Conservation (phyloP, 805 yeast species). For the Candida silvatica region DNA sequence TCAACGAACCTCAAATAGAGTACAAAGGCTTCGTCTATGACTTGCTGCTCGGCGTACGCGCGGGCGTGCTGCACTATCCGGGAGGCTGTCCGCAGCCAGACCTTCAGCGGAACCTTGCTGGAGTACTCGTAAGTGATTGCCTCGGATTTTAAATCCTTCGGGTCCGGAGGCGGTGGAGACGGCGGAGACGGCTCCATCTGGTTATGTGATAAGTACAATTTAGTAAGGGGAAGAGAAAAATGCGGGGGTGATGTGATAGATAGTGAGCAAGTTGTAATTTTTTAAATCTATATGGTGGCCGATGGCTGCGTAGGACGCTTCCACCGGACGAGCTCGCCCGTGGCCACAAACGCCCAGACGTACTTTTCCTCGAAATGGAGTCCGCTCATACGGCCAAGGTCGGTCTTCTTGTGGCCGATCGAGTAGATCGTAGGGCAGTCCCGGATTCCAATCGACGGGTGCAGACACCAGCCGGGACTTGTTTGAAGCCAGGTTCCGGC, state of each 20-base stretch:
- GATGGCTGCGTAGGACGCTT: too few relatives aligned
- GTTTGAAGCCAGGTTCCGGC: too few relatives aligned
- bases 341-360: conserved; percentile 28
- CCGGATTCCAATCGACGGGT: conserved; percentile 15
- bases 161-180: conserved; percentile 5
- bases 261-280: too few relatives aligned
- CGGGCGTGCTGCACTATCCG: conserved; percentile 39
- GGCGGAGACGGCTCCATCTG: conserved; percentile 1
- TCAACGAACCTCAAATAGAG: conserved; percentile 54
- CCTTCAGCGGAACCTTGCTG: conserved; percentile 35
- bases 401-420: conserved; percentile 23
- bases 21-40: conserved; percentile 42
- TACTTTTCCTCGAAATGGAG: conserved; percentile 22
- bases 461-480: conserved; percentile 15
- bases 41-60: conserved; percentile 33
- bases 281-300: too few relatives aligned
- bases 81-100: conserved; percentile 48
- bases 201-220: too few relatives aligned
- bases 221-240: too few relatives aligned
- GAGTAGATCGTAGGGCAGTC: conserved; percentile 25
- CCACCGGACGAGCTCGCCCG: conserved; percentile 35
- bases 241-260: too few relatives aligned
- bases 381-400: conserved; percentile 26
- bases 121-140: conserved; percentile 50
- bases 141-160: conserved; percentile 32